Evolutionary conservation across 1,139 yeast species (phyloP).

Genomic region (Ogataea hybrid): DNA sequence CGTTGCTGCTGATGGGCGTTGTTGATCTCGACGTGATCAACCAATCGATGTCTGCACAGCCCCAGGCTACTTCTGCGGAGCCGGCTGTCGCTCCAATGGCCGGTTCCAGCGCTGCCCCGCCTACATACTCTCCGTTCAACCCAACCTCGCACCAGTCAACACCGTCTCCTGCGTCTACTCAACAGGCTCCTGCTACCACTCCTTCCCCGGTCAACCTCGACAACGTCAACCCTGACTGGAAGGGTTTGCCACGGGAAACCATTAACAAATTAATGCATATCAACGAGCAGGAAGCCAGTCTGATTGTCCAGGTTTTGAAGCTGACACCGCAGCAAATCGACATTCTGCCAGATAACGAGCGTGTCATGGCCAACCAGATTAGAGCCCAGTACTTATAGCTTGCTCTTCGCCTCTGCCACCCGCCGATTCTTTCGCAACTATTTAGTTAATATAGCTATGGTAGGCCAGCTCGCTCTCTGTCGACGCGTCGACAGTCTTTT

Average conservation of each 20-base stretch:
- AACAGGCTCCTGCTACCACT: constrained; percentile 9
- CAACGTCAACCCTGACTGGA: constrained; percentile 42
- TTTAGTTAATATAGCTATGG: constrained; percentile 12
- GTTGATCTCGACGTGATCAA: constrained; percentile 63
- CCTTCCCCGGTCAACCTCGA: constrained; percentile 16
- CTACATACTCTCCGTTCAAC: constrained; percentile 15
- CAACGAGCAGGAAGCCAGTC: constrained; percentile 57
- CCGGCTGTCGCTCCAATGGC: constrained; percentile 9
- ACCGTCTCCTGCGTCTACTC: constrained; percentile 15
- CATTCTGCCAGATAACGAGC: constrained; percentile 58
- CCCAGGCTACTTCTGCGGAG: constrained; percentile 5
- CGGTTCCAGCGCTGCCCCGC: constrained; percentile 12
- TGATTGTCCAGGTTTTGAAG: constrained; percentile 62
- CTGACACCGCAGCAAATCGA: constrained; percentile 55
- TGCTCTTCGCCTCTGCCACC: constrained; percentile 8
- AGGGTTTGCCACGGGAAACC: constrained; percentile 47
- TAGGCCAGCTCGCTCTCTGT: constrained; percentile 5
- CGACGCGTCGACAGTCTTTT: constrained; percentile 7
- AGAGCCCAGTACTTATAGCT: constrained; percentile 52
- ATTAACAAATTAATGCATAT: constrained; percentile 46
- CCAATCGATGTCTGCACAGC: constrained; percentile 34
- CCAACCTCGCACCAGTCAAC: constrained; percentile 16
- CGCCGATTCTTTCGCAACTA: constrained; percentile 13
- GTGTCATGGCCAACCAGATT: constrained; percentile 56
- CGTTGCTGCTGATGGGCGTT: constrained; percentile 72